phyloP scores from a whole-genome alignment of 2,329 filamentous ascomycete species.

The Setomelanomma holmii region DNA sequence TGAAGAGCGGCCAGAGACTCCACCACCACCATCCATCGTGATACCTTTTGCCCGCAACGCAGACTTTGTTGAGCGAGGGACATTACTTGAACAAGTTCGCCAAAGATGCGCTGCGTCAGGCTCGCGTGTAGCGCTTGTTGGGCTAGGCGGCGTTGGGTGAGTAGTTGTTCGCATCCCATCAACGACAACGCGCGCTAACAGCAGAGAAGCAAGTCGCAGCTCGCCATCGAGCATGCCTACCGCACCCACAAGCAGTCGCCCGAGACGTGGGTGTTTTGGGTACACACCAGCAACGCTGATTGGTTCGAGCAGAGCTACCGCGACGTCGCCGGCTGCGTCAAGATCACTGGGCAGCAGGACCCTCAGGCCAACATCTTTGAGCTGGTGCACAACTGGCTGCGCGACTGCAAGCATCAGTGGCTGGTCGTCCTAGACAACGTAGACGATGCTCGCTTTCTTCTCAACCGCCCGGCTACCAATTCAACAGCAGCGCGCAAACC shows the following conservation, averaged over 20 bases:
- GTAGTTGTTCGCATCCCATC: too few relatives aligned
- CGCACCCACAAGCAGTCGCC: conserved; percentile 11
- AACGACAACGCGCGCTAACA: background rate
- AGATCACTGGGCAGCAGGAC: background rate
- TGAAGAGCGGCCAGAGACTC: background rate
- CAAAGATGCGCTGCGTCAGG: background rate
- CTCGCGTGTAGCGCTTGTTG: background rate
- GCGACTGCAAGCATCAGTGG: background rate
- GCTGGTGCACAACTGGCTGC: background rate
- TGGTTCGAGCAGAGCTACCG: conserved; percentile 20
- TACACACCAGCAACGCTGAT: conserved; percentile 4
- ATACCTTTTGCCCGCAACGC: too few relatives aligned
- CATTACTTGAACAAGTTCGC: background rate
- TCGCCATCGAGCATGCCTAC: conserved; percentile 11
- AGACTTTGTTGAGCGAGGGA: background rate
- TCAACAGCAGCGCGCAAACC: too few relatives aligned
- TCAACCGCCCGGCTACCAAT: too few relatives aligned
- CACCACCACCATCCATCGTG: background rate
- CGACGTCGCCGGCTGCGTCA: conserved; percentile 7
- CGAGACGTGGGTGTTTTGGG: conserved; percentile 15
- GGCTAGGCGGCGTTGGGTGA: background rate
- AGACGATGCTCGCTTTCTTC: background rate
- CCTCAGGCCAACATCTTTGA: background rate
- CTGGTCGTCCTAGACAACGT: background rate
- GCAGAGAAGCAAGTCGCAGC: conserved; percentile 12